Evolutionary conservation across 306 rosid species (phyloP).

Genomic region (Urtica urens): DNA sequence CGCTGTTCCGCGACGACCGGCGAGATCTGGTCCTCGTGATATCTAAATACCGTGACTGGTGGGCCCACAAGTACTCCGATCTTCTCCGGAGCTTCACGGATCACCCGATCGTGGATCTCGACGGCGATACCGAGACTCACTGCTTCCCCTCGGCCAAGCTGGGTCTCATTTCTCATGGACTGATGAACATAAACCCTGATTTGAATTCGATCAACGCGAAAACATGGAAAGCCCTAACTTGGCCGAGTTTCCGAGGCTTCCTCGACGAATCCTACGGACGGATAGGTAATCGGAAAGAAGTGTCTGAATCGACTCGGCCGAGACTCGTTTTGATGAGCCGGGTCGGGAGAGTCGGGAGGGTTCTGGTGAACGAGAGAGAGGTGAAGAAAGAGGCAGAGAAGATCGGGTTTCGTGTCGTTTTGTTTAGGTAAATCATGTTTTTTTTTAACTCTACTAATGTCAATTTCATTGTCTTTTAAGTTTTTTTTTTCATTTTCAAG

Average conservation of each 20-base stretch:
- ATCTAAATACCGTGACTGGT: constrained; percentile 33
- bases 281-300: too few species aligned
- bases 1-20: constrained; percentile 5
- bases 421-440: too few species aligned
- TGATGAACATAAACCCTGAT: constrained; percentile 22
- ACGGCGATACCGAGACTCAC: constrained; percentile 29
- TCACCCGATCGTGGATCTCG: constrained; percentile 27
- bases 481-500: too few species aligned
- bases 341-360: constrained; percentile 1
- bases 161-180: constrained; percentile 37
- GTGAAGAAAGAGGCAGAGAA: constrained; percentile 8
- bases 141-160: constrained; percentile 34
- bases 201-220: constrained; percentile 9
- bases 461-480: too few species aligned
- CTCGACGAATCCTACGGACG: constrained; percentile 20
- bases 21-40: constrained; percentile 20
- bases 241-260: constrained; percentile 23
- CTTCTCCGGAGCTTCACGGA: constrained; percentile 18
- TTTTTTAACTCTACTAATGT: too few species aligned
- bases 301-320: neutral
- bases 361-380: constrained; percentile 7
- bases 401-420: constrained; percentile 29
- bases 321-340: constrained; percentile 7
- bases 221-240: constrained; percentile 11
- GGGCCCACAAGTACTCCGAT: constrained; percentile 25